phyloP scores from a whole-genome alignment of 805 yeast genomes.

The Cephaloascus fragrans region DNA sequence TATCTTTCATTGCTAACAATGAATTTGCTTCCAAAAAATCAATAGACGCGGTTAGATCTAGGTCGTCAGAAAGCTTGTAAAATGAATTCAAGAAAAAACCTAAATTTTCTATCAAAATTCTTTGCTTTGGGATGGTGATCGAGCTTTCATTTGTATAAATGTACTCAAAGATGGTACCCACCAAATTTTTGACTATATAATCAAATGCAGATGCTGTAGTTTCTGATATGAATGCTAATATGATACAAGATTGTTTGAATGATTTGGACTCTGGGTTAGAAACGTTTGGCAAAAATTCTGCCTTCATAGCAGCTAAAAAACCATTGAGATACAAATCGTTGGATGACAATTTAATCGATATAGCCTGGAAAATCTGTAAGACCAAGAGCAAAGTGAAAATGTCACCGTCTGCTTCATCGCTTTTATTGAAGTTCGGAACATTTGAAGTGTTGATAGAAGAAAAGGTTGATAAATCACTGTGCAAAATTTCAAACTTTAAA shows the following conservation, averaged over 20 bases:
- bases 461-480: conserved; percentile 40
- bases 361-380: conserved; percentile 22
- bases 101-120: conserved; percentile 48
- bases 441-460: conserved; percentile 14
- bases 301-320: conserved; percentile 20
- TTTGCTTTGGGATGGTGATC: conserved; percentile 45
- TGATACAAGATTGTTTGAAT: conserved; percentile 50
- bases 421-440: conserved; percentile 15
- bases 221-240: conserved; percentile 46
- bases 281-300: conserved; percentile 48
- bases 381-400: conserved; percentile 24
- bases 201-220: conserved; percentile 38
- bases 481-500: conserved; percentile 79
- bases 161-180: conserved; percentile 34
- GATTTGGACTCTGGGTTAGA: conserved; percentile 40
- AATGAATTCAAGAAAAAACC: conserved; percentile 49
- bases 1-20: conserved; percentile 47
- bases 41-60: conserved; percentile 14
- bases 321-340: conserved; percentile 10
- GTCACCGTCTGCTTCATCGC: conserved; percentile 23
- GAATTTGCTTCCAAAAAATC: conserved; percentile 16
- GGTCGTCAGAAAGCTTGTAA: conserved; percentile 28
- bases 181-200: conserved; percentile 30
- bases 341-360: conserved; percentile 4
- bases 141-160: conserved; percentile 11